Percentiles rank a stretch among this genome's conserved stretches.
These are phyloP conservation scores for Trichophyton schoenleinii DNA, from an alignment of 2,329 filamentous ascomycete genomes.

Conservation along the genomic window DNA sequence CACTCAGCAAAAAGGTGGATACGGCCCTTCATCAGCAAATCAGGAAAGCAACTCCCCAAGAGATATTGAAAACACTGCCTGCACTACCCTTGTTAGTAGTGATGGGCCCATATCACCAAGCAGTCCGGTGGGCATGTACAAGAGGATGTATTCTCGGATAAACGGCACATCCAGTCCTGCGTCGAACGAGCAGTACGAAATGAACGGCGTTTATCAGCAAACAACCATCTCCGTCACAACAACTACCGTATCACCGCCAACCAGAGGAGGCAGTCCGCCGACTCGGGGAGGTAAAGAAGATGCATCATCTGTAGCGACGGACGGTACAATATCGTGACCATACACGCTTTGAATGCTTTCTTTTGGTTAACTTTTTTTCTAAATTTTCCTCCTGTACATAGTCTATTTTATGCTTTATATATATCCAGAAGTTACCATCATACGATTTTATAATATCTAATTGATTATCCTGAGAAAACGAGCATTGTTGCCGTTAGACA, in stretches of 20 bases:
- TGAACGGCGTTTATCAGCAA: neutral
- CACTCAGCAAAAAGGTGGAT: neutral
- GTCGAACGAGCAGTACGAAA: neutral
- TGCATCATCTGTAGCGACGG: neutral
- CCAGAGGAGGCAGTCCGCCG: neutral
- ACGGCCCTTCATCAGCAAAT: neutral
- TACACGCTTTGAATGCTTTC: neutral
- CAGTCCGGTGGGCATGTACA: neutral
- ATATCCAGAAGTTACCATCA: neutral
- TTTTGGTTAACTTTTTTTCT: neutral
- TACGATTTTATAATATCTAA: neutral
- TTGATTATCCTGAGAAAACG: neutral
- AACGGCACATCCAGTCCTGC: neutral
- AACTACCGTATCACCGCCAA: neutral
- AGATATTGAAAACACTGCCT: neutral
- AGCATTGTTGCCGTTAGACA: neutral
- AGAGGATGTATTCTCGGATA: slow-evolving; percentile 1
- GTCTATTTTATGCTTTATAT: neutral
- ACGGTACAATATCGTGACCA: neutral
- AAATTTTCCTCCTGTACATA: neutral
- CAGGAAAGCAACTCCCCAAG: neutral
- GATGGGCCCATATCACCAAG: neutral
- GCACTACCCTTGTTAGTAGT: slow-evolving; percentile 1
- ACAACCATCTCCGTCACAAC: neutral
- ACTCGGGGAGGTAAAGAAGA: neutral